Evolutionary conservation across 352 stramenopile genomes (phyloP).

Genomic region (Blastocystis hominis): DNA sequence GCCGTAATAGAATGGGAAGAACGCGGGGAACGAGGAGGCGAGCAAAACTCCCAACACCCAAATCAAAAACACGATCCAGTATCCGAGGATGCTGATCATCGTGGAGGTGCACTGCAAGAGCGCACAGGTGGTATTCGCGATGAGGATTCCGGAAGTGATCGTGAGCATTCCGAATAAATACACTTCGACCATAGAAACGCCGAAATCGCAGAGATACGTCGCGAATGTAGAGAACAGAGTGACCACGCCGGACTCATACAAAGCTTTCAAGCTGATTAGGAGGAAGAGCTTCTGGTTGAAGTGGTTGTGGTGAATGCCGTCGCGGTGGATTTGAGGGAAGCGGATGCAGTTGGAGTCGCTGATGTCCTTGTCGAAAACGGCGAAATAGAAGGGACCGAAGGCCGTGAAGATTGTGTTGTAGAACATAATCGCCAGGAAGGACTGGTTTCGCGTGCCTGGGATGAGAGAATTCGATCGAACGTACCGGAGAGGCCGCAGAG

Average conservation of each 20-base stretch:
- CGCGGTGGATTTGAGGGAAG: not conserved
- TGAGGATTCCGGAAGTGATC: not conserved
- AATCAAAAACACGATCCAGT: not conserved
- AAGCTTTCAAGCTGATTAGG: not conserved
- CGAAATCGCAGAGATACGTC: not conserved
- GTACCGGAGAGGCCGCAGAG: slow-evolving; percentile 84
- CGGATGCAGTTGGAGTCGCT: not conserved
- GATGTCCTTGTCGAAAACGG: slow-evolving; percentile 1
- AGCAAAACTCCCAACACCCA: not conserved
- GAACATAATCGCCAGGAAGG: not conserved
- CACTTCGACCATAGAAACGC: not conserved
- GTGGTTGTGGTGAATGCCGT: slow-evolving; percentile 1
- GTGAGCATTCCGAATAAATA: not conserved
- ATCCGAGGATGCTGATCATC: not conserved
- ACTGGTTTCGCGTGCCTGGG: slow-evolving; percentile 5
- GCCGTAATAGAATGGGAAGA: not conserved
- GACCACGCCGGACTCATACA: not conserved
- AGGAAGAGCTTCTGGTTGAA: not conserved
- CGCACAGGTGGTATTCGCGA: not conserved
- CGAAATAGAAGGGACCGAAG: not conserved
- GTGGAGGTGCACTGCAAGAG: not conserved
- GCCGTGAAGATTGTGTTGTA: not conserved
- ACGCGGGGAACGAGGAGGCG: not conserved
- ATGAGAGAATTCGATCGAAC: no score
- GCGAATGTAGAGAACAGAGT: not conserved